Evolutionary conservation across 1,284 basidiomycete species (phyloP), one percentile per base, ranked within the genome.

Genomic region (Ustilago curta): DNA sequence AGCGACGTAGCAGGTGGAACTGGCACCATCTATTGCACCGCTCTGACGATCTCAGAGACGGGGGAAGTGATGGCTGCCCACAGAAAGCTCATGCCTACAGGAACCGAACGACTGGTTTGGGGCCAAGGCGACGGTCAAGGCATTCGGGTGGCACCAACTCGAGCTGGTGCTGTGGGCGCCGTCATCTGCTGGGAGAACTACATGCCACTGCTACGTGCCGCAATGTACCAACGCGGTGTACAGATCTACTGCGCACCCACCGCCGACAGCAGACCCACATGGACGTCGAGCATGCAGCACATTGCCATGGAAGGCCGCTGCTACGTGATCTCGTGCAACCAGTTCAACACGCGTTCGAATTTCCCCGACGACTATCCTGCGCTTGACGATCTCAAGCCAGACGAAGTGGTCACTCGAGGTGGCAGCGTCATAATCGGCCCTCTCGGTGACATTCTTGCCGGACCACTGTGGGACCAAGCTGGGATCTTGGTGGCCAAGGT

Each of bases 301-400:
- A 91, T 93, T 54, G 91, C 91, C 1, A 86, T 90, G 54, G 91
- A 93, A 84, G 92, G 91, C 2, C 88, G 91, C 25, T 91, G 91
- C 85, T 92, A 91, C 82, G 92, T 92, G 43, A 85, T 91, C 27
- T 88, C 89, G 18, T 89, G 88, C 18, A 91, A 89, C 80, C 91
- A 91, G 79, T 80, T 76, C 68, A 78, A 68, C 62, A 58, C 51
- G 8, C 59, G 63, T 8, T 42, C 62, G 32, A 88, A 91, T 81
- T 91, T 88, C 73, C 90, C 90, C 0, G 77, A 83, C 3, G 88
- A 88, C 64, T 89, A 91, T 72, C 85, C 89, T 25, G 66, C 57
- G 18, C 62, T 62, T 40, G 56, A 67, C 53, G 70, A 63, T 25
- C 50, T 62, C 19, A 55, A 67, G 44, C 56, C 70, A 3, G 70